A percentile compares a stretch with the other conserved stretches of the same genome.
These are phyloP conservation scores for Xylaria grammica DNA, from an alignment of 495 filamentous ascomycete genomes.

Conservation along the genomic window DNA sequence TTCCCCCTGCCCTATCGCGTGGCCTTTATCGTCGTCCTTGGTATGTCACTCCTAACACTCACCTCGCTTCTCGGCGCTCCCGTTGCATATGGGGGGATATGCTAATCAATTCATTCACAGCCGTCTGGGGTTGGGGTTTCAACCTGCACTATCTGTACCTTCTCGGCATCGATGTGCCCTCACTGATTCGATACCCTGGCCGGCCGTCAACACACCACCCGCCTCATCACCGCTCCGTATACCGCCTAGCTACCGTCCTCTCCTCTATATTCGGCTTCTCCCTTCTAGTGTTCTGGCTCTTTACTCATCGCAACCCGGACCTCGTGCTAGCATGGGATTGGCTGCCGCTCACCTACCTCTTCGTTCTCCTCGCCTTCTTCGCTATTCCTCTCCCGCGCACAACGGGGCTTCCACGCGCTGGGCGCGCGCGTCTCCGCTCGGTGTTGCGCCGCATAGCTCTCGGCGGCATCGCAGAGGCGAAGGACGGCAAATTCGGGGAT, in stretches of 20 bases:
- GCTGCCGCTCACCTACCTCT: slow-evolving; percentile 80
- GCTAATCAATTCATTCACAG: slow-evolving; percentile 44
- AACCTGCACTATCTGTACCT: slow-evolving; percentile 82
- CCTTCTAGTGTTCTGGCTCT: slow-evolving; percentile 78
- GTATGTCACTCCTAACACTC: slow-evolving; percentile 49
- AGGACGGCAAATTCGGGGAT: slow-evolving; percentile 90
- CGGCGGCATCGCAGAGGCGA: slow-evolving; percentile 78
- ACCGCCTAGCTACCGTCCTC: slow-evolving; percentile 78
- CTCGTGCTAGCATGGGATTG: slow-evolving; percentile 76
- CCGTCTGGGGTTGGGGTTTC: slow-evolving; percentile 88
- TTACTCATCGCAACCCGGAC: slow-evolving; percentile 69
- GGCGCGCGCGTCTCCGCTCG: slow-evolving; percentile 74
- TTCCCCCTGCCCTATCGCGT: slow-evolving; percentile 88
- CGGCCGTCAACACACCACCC: slow-evolving; percentile 67
- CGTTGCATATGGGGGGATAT: slow-evolving; percentile 23
- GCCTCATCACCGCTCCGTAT: slow-evolving; percentile 78
- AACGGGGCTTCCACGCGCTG: slow-evolving; percentile 64
- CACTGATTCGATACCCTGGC: slow-evolving; percentile 77
- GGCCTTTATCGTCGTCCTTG: slow-evolving; percentile 77
- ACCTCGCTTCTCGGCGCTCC: background rate
- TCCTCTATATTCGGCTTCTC: slow-evolving; percentile 71
- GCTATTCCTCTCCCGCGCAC: slow-evolving; percentile 63
- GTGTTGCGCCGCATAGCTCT: slow-evolving; percentile 74
- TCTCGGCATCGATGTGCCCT: slow-evolving; percentile 78
- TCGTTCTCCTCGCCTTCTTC: slow-evolving; percentile 70